Evolutionary conservation across 2,329 filamentous ascomycete species (phyloP).

Genomic region (Acephala macrosclerotiorum): DNA sequence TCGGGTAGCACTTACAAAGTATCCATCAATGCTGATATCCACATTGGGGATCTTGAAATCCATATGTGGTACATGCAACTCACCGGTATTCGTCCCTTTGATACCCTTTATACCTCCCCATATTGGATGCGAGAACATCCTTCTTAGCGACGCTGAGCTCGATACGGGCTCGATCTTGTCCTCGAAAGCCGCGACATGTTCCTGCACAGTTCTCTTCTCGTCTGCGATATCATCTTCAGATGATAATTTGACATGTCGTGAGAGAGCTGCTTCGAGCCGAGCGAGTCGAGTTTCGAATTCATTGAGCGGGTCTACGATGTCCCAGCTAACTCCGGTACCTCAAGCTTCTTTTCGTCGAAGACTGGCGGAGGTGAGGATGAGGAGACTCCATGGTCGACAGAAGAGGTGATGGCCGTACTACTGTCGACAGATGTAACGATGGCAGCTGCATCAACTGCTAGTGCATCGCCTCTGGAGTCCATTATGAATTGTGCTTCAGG

Average conservation of each 20-base stretch:
- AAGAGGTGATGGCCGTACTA: conserved; percentile 1
- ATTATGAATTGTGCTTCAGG: neutral
- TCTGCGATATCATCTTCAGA: neutral
- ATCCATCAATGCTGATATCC: conserved; percentile 11
- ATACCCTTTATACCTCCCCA: conserved; percentile 1
- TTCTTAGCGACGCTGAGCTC: neutral
- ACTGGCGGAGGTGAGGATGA: neutral
- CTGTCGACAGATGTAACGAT: conserved; percentile 7
- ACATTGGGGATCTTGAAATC: conserved; percentile 9
- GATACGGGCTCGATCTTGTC: neutral
- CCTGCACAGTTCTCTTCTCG: neutral
- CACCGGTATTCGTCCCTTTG: neutral
- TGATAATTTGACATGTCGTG: neutral
- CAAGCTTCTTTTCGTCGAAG: neutral
- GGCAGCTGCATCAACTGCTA: neutral
- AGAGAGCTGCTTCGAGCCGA: neutral
- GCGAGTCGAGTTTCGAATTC: neutral
- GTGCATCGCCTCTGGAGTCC: neutral
- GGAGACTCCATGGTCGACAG: neutral
- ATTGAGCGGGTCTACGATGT: neutral
- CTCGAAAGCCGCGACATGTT: conserved; percentile 2
- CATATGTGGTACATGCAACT: conserved; percentile 3
- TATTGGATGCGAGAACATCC: neutral
- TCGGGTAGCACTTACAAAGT: neutral
- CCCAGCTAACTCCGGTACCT: neutral